Base-by-base conservation (phyloP, 495 filamentous ascomycete species). In the Clohesyomyces aquaticus region DNA sequence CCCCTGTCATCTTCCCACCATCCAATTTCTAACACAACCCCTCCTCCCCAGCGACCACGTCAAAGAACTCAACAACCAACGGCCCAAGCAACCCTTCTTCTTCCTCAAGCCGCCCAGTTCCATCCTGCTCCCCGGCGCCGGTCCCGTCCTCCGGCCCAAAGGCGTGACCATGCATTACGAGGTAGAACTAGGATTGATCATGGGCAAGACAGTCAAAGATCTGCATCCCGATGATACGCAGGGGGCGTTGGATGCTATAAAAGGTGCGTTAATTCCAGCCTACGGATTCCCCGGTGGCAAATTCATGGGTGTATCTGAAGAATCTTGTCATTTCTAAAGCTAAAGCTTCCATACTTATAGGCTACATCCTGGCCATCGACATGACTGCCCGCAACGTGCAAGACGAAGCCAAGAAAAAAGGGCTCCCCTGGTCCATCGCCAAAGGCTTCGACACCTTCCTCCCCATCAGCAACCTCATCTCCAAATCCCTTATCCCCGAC, bases 391-490 rank as follows among this genome's bases (percentile, higher is more conserved):
- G 92, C 63, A 96, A 96, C 74, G 82, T 90, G 43, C 94, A 98
- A 80, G 89, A 96, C 63, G 88, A 95, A 78, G 94, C 91, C 57
- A 98, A 97, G 83, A 90, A 89, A 77, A 95, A 95, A 80, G 90
- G 93, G 16, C 84, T 97, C n/a, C 94, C 94, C 16, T 98, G 94
- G 94, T 83, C 87, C 57, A 94, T 96, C 63, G 85, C 88, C 61
- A 98, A 98, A 78, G 95, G 95, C 41, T 97, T 96, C 74, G 95
- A 98, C 72, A 98, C 94, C 21, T 98, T 98, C 81, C 81, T 93
- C 10, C 94, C 94, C 48, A 82, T 98, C 61, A 88, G 84, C 65
- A 77, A 87, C 42, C 80, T 87, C 57, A 96, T 98, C 63, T 75
- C 83, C 43, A 94, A 92, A 77, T 79, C 84, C 19, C 77, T 77